Base-by-base conservation (phyloP, 441 rosid genomes). In the Gossypium schwendimanii region DNA sequence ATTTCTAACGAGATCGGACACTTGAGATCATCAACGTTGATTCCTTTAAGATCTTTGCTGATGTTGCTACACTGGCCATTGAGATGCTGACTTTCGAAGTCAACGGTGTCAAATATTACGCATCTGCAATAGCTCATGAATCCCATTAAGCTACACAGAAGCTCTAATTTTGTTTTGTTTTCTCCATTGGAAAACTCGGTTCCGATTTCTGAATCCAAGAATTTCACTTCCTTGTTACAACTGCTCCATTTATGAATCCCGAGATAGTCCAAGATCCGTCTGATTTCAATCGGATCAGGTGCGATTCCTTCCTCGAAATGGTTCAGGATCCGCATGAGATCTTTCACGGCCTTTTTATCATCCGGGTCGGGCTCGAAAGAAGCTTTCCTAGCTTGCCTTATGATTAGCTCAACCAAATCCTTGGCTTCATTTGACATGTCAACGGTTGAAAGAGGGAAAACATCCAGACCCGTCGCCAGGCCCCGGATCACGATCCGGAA, bases 1-100 rank as follows among this genome's bases (percentile, higher is more conserved):
- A 88, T 50, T 83, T 91, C 97, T 4, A 91, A 85, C 33, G 92
- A 85, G 24, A 93, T 90, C 2, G 97, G 97, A 57, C 97, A 90
- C 71, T 79, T 85, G 66, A 93, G 83, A 84, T 91, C 96, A 59
- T 88, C 91, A 0, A 75, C 50, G 64, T 82, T 87, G 50, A 93
- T 53, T 69, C 79, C 79, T 0, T 66, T 69, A 14, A 86, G 41
- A 26, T 62, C 24, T 14, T 4, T 23, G 61, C 31, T 57, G 33
- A 14, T 21, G 39, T 24, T 44, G 52, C 55, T 54, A 7, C 23
- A 50, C 47, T 36, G 72, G 57, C 31, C 45, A 44, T 50, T 26
- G 60, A 52, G 58, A 26, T 67, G 77, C 39, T 23, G 82, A 67
- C 71, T 24, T 39, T 80, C 75, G 11, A 31, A 49, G 65, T 86